Conservation (phyloP, 768 basidiomycete genomes). For the Candolleomyces aberdarensis region DNA sequence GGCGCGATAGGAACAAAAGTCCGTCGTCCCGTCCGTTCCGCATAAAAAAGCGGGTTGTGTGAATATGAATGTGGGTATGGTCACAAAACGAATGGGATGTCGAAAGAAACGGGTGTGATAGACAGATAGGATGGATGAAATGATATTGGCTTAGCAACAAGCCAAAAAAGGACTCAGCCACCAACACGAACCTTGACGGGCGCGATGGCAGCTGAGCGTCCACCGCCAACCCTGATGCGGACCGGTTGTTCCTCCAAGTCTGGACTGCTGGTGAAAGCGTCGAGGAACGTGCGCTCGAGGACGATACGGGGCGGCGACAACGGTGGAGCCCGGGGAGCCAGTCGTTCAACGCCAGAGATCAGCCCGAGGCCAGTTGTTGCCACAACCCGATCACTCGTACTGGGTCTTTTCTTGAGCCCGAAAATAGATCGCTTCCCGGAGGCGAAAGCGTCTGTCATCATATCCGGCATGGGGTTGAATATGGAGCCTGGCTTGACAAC, state of each 20-base stretch:
- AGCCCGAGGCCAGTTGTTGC: conserved; percentile 6
- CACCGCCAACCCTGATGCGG: conserved; percentile 9
- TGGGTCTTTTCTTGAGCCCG: not conserved
- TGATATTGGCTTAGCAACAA: not conserved
- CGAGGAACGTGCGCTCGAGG: conserved; percentile 5
- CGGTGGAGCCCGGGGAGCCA: not conserved
- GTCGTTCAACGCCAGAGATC: not conserved
- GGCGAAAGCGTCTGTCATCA: conserved; percentile 8
- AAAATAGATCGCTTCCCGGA: conserved; percentile 3
- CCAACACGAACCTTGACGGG: conserved; percentile 6
- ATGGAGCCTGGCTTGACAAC: not conserved
- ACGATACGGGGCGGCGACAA: conserved; percentile 2
- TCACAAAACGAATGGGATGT: no score
- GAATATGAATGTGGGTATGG: no score
- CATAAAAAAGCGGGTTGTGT: no score
- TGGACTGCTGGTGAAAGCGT: conserved; percentile 7
- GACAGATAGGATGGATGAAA: no score
- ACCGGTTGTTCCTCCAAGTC: conserved; percentile 5
- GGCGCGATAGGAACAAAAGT: no score
- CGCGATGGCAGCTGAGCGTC: conserved; percentile 5
- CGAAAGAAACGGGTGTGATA: no score
- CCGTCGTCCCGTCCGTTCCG: no score
- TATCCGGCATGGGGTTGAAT: conserved; percentile 1
- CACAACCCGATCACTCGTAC: not conserved
- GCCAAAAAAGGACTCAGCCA: not conserved